A percentile compares a stretch with the other conserved stretches of the same genome.
Conservation (phyloP, 2,329 filamentous ascomycete species). For the Dactylellina sp. region DNA sequence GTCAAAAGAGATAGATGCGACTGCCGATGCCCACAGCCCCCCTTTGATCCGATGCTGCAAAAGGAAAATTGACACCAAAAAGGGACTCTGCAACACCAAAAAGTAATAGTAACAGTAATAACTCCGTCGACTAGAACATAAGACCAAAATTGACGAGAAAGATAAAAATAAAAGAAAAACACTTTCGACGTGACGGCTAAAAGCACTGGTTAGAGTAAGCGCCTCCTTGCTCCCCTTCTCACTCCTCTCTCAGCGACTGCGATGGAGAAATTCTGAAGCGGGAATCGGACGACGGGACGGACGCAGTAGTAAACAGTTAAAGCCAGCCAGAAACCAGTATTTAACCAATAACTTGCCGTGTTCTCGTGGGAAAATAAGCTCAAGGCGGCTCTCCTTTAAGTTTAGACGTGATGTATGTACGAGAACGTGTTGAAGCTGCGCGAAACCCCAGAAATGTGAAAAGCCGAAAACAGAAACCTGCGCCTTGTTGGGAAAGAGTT, state of each 20-base stretch:
- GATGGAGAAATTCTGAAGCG: slow-evolving; percentile 23
- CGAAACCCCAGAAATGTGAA: slow-evolving; percentile 32
- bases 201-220: slow-evolving; percentile 39
- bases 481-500: slow-evolving; percentile 1
- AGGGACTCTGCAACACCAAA: not conserved
- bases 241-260: slow-evolving; percentile 20
- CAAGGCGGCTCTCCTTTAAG: slow-evolving; percentile 26
- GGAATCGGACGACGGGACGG: slow-evolving; percentile 37
- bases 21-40: not conserved
- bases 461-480: slow-evolving; percentile 1
- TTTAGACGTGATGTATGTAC: slow-evolving; percentile 21
- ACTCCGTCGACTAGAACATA: slow-evolving; percentile 8
- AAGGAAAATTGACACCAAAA: slow-evolving; percentile 18
- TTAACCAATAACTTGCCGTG: slow-evolving; percentile 22
- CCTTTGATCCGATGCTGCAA: slow-evolving; percentile 14
- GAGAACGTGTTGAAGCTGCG: slow-evolving; percentile 34
- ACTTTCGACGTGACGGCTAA: slow-evolving; percentile 20
- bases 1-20: not conserved
- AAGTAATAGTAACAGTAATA: slow-evolving; percentile 8
- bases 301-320: not conserved
- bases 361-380: slow-evolving; percentile 36
- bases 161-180: slow-evolving; percentile 8
- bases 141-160: too few species aligned
- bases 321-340: not conserved
- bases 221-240: slow-evolving; percentile 9